phyloP scores from a whole-genome alignment of 1,139 yeast species.

The Debaryomycetaceae sp. region DNA sequence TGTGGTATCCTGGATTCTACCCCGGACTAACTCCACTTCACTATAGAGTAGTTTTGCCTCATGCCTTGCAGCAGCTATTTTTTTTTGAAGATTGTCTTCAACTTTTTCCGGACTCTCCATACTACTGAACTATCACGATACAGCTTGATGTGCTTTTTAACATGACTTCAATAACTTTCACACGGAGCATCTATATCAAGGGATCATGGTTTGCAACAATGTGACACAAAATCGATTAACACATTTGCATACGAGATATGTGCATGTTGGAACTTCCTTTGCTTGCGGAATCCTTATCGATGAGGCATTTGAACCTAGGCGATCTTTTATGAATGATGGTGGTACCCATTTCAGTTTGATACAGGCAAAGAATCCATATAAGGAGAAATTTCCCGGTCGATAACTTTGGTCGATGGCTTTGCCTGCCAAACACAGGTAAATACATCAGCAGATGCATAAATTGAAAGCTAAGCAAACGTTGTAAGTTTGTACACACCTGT shows the following conservation, averaged over 20 bases:
- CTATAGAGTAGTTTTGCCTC: constrained; percentile 47
- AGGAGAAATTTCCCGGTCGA: too few species aligned
- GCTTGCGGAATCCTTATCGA: neutral
- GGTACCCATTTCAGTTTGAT: too few species aligned
- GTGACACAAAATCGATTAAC: constrained; percentile 7
- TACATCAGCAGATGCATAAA: too few species aligned
- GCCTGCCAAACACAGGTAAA: too few species aligned
- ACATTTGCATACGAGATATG: constrained; percentile 3
- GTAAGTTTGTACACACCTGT: too few species aligned
- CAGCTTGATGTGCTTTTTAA: neutral
- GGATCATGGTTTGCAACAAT: neutral
- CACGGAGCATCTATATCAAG: neutral
- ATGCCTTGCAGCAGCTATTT: constrained; percentile 27
- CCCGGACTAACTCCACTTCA: constrained; percentile 46
- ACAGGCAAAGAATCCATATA: too few species aligned
- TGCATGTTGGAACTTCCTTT: neutral
- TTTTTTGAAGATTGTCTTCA: constrained; percentile 1
- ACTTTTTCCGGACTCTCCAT: neutral
- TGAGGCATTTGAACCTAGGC: neutral
- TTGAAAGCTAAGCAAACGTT: too few species aligned
- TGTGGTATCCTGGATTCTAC: constrained; percentile 43
- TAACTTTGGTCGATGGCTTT: too few species aligned
- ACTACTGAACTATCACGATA: neutral
- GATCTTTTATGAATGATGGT: too few species aligned
- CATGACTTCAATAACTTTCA: neutral